phyloP scores from a whole-genome alignment of 1,284 basidiomycete species.

The Trichosporon inkin region DNA sequence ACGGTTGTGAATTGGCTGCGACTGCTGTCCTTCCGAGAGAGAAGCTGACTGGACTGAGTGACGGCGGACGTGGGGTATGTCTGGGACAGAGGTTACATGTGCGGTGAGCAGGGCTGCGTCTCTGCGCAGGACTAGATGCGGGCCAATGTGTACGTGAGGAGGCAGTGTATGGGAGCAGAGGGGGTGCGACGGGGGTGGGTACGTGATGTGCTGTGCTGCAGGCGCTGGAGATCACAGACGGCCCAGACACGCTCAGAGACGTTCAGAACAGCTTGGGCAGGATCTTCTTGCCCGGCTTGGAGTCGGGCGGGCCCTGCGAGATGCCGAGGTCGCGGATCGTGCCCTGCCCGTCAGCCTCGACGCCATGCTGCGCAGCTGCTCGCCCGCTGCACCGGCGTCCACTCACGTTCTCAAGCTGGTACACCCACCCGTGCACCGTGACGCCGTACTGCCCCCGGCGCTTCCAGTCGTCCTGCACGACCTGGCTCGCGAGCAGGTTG shows the following conservation, averaged over 20 bases:
- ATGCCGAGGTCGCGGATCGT: slow-evolving; percentile 44
- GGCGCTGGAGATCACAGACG: background rate
- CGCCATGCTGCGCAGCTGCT: too few species aligned
- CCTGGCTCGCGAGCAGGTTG: slow-evolving; percentile 38
- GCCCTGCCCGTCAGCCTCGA: slow-evolving; percentile 26
- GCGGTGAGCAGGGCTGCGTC: too few species aligned
- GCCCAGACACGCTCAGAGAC: background rate
- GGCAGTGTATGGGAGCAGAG: too few species aligned
- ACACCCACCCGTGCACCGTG: slow-evolving; percentile 47
- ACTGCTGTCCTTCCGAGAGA: too few species aligned
- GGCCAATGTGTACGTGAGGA: too few species aligned
- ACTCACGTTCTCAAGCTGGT: slow-evolving; percentile 48
- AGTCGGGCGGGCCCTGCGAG: slow-evolving; percentile 42
- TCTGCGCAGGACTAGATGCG: too few species aligned
- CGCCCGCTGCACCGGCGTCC: too few species aligned
- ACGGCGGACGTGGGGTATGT: too few species aligned
- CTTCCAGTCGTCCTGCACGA: slow-evolving; percentile 44
- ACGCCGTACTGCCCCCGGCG: slow-evolving; percentile 40
- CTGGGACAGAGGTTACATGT: too few species aligned
- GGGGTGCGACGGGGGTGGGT: too few species aligned
- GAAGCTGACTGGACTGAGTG: too few species aligned
- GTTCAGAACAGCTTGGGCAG: slow-evolving; percentile 1
- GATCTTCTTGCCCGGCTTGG: slow-evolving; percentile 16
- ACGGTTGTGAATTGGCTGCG: too few species aligned
- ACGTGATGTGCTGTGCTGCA: background rate